Base-by-base conservation (phyloP, 345 rosid genomes). In the Gossypium arboreum region DNA sequence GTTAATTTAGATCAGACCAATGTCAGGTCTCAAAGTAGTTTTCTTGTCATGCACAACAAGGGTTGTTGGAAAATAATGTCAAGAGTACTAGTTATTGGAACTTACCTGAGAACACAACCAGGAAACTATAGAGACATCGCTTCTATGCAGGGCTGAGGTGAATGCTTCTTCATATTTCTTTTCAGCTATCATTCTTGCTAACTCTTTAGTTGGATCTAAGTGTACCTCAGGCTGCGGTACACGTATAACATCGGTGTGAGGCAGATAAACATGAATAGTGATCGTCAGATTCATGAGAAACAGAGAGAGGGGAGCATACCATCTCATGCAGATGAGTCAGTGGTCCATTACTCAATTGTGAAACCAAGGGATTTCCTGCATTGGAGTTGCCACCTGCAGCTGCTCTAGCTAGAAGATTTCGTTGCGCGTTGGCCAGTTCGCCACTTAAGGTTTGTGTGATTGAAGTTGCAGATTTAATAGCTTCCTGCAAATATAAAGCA, bases 101-200 rank as follows among this genome's bases (percentile, higher is more conserved):
- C 64, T 62, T 77, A 87, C 93, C 96, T 86, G 90, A 79, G 84
- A 80, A 61, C 96, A 91, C 75, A 91, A 73, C 96, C 96, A 89
- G 51, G 96, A 91, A 17, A 89, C 96, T 3, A 91, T 81, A 1
- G 91, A 77, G 29, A 91, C 89, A 22, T 91, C 93, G 69, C 89
- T 89, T 85, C 89, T 86, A 61, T 84, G 93, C 15, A 89, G 84
- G 17, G 89, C 96, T 8, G 78, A 74, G 9, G 84, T 79, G 64
- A 91, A 91, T 55, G 93, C 91, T 80, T 86, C 90, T 62, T 86
- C 95, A 43, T 82, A 91, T 78, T 87, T 89, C 68, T 55, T 75
- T 75, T 91, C 93, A 17, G 86, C 76, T 56, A 91, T 63, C 82
- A 88, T 75, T 78, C 86, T 83, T 11, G 86, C 80, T 41, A 91